Percentiles rank a stretch among this genome's conserved stretches.
These are phyloP conservation scores for Rosa chinensis DNA, from an alignment of 306 rosid species.

Conservation along the genomic window DNA sequence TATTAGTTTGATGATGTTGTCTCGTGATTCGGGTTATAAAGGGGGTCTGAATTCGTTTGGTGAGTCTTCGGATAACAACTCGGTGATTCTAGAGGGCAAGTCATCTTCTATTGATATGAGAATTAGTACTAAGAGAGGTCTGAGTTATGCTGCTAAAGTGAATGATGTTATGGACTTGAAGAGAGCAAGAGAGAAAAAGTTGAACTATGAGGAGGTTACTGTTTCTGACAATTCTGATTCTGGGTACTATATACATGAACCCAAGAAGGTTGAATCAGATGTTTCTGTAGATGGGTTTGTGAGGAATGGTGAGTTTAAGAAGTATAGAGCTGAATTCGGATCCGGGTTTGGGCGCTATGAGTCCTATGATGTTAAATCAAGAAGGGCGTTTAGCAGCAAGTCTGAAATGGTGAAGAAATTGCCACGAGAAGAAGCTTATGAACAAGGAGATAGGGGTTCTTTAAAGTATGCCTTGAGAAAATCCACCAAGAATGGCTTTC, in stretches of 20 bases:
- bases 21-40: conserved; percentile 48
- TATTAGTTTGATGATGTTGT: conserved; percentile 69
- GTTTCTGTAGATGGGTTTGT: conserved; percentile 49
- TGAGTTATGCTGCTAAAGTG: conserved; percentile 26
- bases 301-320: conserved; percentile 38
- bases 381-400: conserved; percentile 21
- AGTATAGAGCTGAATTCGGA: conserved; percentile 39
- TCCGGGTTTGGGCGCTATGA: conserved; percentile 34
- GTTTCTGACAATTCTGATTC: conserved; percentile 69
- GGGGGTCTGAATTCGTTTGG: conserved; percentile 44
- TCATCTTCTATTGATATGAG: conserved; percentile 45
- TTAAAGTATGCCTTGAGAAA: conserved; percentile 43
- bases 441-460: conserved; percentile 28
- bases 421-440: conserved; percentile 33
- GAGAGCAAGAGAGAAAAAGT: conserved; percentile 31
- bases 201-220: conserved; percentile 36
- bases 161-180: conserved; percentile 32
- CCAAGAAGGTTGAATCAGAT: conserved; percentile 48
- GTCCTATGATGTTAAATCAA: conserved; percentile 31
- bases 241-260: conserved; percentile 50
- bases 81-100: conserved; percentile 57
- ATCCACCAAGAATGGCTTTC: conserved; percentile 38
- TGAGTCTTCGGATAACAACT: conserved; percentile 73
- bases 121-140: conserved; percentile 25
- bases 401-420: conserved; percentile 38